Percentiles rank a stretch among this genome's conserved stretches.
Conservation (phyloP, 495 filamentous ascomycete genomes). For the Annulohypoxylon nitens region DNA sequence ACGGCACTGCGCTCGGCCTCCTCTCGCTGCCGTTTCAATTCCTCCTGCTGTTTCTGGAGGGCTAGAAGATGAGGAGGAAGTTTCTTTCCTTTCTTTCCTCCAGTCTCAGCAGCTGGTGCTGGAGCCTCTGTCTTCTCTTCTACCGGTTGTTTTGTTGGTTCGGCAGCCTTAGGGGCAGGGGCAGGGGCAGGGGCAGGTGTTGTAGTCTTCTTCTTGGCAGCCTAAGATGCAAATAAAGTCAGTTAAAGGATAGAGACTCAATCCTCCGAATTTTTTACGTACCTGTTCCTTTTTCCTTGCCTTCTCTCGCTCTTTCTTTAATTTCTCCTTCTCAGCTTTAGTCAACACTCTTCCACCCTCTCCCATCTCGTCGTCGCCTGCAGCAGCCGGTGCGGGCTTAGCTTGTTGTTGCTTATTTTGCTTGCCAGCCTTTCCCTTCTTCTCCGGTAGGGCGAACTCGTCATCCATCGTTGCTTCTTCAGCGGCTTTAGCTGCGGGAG, state of each 20-base stretch:
- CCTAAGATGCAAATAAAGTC: constrained; percentile 56
- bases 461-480: constrained; percentile 88
- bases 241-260: constrained; percentile 21
- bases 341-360: constrained; percentile 77
- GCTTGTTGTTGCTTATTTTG: constrained; percentile 74
- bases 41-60: constrained; percentile 94
- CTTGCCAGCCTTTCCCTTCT: constrained; percentile 96
- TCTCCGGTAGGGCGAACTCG: constrained; percentile 85
- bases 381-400: constrained; percentile 58
- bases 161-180: constrained; percentile 60
- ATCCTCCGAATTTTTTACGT: constrained; percentile 37
- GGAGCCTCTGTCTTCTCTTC: constrained; percentile 61
- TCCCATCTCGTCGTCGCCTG: constrained; percentile 69
- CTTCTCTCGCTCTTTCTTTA: constrained; percentile 96
- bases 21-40: constrained; percentile 77
- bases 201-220: constrained; percentile 76
- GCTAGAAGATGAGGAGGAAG: constrained; percentile 82
- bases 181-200: constrained; percentile 60
- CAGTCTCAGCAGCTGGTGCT: constrained; percentile 62
- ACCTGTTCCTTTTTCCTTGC: constrained; percentile 93
- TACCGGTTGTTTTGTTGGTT: constrained; percentile 61
- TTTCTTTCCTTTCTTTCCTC: constrained; percentile 90
- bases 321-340: constrained; percentile 96
- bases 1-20: constrained; percentile 75
- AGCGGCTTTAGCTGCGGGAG: constrained; percentile 76